Evolutionary conservation across 179 eudicot genomes (phyloP).

Genomic region (Vitellaria paradoxa): DNA sequence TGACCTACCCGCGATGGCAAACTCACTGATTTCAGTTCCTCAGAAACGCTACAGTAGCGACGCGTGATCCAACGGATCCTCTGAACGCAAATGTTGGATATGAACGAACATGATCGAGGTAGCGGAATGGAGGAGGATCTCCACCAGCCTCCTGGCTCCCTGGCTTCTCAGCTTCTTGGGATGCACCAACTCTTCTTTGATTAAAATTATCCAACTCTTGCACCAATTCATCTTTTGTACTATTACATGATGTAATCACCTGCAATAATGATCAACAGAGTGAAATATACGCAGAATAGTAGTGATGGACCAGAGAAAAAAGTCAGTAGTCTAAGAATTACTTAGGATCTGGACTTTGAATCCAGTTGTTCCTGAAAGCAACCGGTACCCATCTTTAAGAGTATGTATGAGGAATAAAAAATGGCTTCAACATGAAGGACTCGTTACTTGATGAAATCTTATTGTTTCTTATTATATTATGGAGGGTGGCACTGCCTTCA

Average conservation of each 20-base stretch:
- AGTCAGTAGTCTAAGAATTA: neutral
- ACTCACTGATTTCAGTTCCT: conserved; percentile 37
- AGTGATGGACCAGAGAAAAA: neutral
- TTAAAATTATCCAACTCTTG: conserved; percentile 79
- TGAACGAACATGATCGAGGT: conserved; percentile 78
- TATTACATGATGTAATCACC: conserved; percentile 95
- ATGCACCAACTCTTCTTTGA: conserved; percentile 42
- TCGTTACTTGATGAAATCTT: neutral
- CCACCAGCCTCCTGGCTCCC: conserved; percentile 34
- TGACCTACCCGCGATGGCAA: neutral
- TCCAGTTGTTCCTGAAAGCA: neutral
- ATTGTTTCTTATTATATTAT: neutral
- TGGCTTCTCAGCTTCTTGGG: conserved; percentile 34
- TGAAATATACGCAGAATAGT: neutral
- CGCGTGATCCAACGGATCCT: conserved; percentile 87
- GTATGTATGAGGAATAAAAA: no score
- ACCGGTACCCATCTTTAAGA: neutral
- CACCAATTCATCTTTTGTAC: conserved; percentile 87
- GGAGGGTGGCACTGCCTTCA: neutral
- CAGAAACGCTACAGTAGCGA: conserved; percentile 83
- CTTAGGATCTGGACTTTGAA: neutral
- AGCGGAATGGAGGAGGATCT: conserved; percentile 46
- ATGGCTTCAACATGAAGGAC: neutral
- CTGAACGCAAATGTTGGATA: conserved; percentile 96
- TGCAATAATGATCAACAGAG: conserved; percentile 21